phyloP scores from a whole-genome alignment of 2,329 filamentous ascomycete species.

The Blastomyces gilchristii region DNA sequence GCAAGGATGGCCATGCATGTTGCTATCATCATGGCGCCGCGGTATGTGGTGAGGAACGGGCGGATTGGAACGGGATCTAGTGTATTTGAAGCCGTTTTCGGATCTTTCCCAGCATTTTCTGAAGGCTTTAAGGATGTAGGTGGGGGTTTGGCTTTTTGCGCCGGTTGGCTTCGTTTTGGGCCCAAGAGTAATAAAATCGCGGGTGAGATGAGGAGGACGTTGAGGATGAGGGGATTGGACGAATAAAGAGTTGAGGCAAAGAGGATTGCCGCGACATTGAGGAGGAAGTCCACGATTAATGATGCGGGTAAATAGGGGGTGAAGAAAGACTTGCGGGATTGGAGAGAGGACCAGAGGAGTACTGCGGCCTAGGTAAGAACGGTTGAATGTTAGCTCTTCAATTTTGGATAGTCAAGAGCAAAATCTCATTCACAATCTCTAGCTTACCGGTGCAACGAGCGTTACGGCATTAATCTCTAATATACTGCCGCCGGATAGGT shows the following conservation, averaged over 20 bases:
- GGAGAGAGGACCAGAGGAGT: conserved; percentile 79
- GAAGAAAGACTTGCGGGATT: conserved; percentile 77
- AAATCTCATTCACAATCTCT: conserved; percentile 4
- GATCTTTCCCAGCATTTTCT: conserved; percentile 17
- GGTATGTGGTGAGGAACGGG: conserved; percentile 85
- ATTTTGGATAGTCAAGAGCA: not conserved
- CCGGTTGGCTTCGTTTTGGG: conserved; percentile 21
- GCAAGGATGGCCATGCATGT: conserved; percentile 91
- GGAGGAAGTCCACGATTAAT: conserved; percentile 69
- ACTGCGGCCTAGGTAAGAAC: conserved; percentile 54
- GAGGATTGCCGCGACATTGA: conserved; percentile 73
- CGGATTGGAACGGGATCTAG: conserved; percentile 61
- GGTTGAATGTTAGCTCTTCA: not conserved
- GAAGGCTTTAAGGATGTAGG: conserved; percentile 15
- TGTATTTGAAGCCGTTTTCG: conserved; percentile 15
- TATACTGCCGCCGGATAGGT: conserved; percentile 71
- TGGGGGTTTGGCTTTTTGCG: conserved; percentile 29
- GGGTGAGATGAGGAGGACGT: conserved; percentile 61
- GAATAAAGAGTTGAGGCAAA: conserved; percentile 82
- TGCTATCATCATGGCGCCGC: conserved; percentile 80
- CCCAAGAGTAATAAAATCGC: conserved; percentile 51
- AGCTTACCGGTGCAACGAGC: conserved; percentile 68
- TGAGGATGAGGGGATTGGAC: conserved; percentile 60
- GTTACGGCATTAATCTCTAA: conserved; percentile 81
- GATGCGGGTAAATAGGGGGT: conserved; percentile 58